Conservation (phyloP, 2,329 filamentous ascomycete genomes). For the Fusarium buxicola region DNA sequence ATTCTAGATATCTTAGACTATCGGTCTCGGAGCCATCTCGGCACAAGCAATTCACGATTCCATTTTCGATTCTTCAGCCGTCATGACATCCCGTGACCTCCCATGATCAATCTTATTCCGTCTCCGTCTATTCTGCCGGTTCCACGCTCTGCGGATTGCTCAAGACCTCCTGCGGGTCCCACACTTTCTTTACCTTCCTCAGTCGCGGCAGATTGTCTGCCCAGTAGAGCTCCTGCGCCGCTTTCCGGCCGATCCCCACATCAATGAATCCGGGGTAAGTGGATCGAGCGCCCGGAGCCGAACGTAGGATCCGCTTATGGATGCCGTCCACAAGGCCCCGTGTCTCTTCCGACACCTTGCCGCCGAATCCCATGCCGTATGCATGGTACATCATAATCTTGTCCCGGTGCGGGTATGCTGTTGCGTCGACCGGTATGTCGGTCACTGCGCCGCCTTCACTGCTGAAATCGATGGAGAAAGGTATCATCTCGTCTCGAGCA, state of each 20-base stretch:
- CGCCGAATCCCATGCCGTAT: conserved; percentile 66
- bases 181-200: conserved; percentile 49
- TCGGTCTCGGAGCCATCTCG: conserved; percentile 20
- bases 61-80: conserved; percentile 1
- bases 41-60: not conserved
- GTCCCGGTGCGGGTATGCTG: conserved; percentile 73
- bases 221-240: conserved; percentile 54
- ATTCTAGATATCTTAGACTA: too few species aligned
- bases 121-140: conserved; percentile 55
- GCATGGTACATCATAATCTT: conserved; percentile 73
- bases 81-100: conserved; percentile 8
- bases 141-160: conserved; percentile 53
- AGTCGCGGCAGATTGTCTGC: conserved; percentile 50
- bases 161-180: conserved; percentile 54
- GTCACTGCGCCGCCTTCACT: conserved; percentile 69
- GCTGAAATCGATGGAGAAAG: conserved; percentile 74
- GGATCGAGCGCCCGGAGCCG: conserved; percentile 52
- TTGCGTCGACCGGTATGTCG: conserved; percentile 66
- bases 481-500: conserved; percentile 60
- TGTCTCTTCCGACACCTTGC: conserved; percentile 58
- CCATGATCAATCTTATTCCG: conserved; percentile 9
- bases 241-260: conserved; percentile 54
- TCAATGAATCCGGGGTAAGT: conserved; percentile 75
- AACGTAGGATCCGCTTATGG: conserved; percentile 55
- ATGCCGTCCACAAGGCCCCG: conserved; percentile 64